These are phyloP conservation scores for Omphalotus olearius DNA, from an alignment of 1,284 basidiomycete species.

Conservation along the genomic window DNA sequence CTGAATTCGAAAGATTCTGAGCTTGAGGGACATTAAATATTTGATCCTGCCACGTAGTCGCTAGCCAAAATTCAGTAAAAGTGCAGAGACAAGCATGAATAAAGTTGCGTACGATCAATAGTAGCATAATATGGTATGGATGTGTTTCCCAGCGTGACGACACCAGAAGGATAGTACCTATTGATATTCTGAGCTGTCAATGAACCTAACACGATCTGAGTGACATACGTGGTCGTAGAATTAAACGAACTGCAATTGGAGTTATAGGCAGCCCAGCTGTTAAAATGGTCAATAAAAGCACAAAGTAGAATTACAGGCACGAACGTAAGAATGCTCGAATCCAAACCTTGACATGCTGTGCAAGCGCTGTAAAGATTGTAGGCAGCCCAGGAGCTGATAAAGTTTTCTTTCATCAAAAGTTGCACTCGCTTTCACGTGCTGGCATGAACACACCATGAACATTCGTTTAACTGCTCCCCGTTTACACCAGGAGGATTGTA, in stretches of 20 bases:
- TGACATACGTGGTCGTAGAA: conserved; percentile 5
- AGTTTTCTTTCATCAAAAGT: background rate
- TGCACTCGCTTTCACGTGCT: no score
- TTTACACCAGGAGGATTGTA: conserved; percentile 2
- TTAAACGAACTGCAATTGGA: conserved; percentile 1
- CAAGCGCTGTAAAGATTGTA: conserved; percentile 13
- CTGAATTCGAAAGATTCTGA: conserved; percentile 8
- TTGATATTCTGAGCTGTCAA: background rate
- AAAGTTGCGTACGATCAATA: conserved; percentile 1
- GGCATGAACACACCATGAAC: conserved; percentile 2
- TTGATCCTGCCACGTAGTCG: conserved; percentile 7
- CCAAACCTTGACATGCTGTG: conserved; percentile 9
- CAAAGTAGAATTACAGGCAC: background rate
- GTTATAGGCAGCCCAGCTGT: conserved; percentile 5
- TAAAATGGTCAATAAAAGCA: background rate
- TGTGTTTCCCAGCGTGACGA: conserved; percentile 5
- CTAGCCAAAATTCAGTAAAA: background rate
- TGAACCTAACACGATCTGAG: background rate
- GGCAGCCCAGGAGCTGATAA: conserved; percentile 6
- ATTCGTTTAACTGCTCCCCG: background rate
- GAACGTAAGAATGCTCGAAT: conserved; percentile 2
- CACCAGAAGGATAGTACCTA: conserved; percentile 9
- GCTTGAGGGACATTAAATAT: conserved; percentile 8
- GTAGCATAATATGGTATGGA: conserved; percentile 9
- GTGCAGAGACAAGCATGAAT: background rate